These are phyloP conservation scores for Chloris gayana DNA, from an alignment of 176 grass and related monocot species.

Conservation along the genomic window DNA sequence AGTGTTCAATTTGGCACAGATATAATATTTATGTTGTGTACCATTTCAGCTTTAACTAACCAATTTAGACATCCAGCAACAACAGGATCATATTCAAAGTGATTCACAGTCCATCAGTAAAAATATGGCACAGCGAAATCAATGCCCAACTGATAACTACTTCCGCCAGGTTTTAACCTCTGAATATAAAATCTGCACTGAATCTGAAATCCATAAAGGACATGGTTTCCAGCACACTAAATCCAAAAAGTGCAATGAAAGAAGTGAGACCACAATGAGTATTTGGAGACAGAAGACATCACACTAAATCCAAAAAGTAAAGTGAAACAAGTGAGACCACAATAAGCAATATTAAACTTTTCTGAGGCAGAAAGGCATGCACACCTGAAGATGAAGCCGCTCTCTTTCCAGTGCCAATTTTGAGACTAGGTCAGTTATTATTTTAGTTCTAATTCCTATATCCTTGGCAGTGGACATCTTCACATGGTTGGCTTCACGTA, in stretches of 20 bases:
- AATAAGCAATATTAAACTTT: background rate
- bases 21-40: too few species aligned
- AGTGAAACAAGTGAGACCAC: conserved; percentile 26
- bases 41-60: too few species aligned
- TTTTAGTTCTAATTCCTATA: conserved; percentile 78
- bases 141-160: background rate
- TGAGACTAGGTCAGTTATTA: conserved; percentile 70
- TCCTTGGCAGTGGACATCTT: conserved; percentile 68
- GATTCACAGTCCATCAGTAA: conserved; percentile 1
- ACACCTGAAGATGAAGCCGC: conserved; percentile 77
- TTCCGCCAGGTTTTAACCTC: background rate
- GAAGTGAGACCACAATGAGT: too few species aligned
- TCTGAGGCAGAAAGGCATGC: background rate
- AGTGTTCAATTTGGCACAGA: too few species aligned
- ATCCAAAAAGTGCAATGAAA: background rate
- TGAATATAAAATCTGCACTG: too few species aligned
- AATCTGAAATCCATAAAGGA: conserved; percentile 3
- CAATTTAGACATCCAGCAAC: background rate
- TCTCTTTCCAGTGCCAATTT: conserved; percentile 94
- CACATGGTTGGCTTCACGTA: conserved; percentile 65
- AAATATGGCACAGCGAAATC: background rate
- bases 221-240: background rate
- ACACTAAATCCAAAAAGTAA: background rate
- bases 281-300: too few species aligned
- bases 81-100: background rate